phyloP scores from a whole-genome alignment of 108 stramenopile genomes.

The Conticribra weissflogii region DNA sequence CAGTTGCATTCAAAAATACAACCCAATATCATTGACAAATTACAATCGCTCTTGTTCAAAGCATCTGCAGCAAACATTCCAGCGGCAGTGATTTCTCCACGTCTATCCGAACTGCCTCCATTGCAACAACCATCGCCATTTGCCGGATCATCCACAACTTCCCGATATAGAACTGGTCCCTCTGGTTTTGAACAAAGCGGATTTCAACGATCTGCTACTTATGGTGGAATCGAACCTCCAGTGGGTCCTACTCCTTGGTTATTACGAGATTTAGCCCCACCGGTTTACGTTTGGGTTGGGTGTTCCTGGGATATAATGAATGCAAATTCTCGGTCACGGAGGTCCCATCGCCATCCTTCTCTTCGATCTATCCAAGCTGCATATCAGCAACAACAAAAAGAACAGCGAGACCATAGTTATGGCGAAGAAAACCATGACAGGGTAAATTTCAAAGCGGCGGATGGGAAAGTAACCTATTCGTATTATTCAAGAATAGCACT shows the following conservation, averaged over 20 bases:
- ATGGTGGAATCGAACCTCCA: conserved; percentile 74
- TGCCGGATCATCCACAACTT: conserved; percentile 6
- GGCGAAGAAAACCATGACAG: too few species aligned
- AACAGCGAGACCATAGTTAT: too few species aligned
- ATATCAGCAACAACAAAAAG: conserved; percentile 14
- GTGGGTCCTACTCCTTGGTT: conserved; percentile 75
- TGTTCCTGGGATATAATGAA: conserved; percentile 20
- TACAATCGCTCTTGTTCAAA: conserved; percentile 57
- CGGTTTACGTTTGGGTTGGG: conserved; percentile 73
- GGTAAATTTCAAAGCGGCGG: neutral
- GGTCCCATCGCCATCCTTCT: conserved; percentile 14
- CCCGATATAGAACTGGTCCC: conserved; percentile 31
- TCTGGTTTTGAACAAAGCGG: conserved; percentile 67
- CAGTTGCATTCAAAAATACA: conserved; percentile 34
- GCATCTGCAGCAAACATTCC: conserved; percentile 58
- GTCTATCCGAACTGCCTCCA: conserved; percentile 53
- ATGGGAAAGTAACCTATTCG: conserved; percentile 15
- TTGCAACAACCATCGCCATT: conserved; percentile 24
- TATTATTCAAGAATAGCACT: conserved; percentile 55
- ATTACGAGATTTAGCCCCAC: conserved; percentile 75
- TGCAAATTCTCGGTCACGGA: conserved; percentile 22
- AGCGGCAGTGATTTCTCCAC: conserved; percentile 63
- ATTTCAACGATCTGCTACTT: conserved; percentile 60
- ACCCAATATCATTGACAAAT: conserved; percentile 27
- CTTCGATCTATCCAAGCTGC: conserved; percentile 16